A percentile compares a stretch with the other conserved stretches of the same genome.
Conservation (phyloP, 176 grass and related monocot genomes). For the Carex littledalei region DNA sequence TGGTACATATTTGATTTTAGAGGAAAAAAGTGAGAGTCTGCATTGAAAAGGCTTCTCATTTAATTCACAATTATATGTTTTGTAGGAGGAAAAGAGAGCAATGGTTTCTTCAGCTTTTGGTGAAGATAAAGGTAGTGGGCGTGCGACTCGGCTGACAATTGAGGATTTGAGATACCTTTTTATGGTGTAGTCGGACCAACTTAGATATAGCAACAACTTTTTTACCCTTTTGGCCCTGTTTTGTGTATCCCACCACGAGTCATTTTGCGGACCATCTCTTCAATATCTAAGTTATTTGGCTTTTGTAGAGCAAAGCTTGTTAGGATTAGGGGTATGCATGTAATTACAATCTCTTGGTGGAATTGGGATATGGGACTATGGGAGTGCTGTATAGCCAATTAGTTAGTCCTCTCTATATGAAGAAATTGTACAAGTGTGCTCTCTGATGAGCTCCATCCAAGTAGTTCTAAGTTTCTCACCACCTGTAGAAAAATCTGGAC, state of each 20-base stretch:
- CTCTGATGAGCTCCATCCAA: background rate
- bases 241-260: background rate
- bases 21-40: background rate
- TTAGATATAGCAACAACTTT: conserved; percentile 7
- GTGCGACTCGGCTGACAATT: conserved; percentile 56
- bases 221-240: conserved; percentile 6
- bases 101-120: conserved; percentile 97
- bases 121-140: conserved; percentile 57
- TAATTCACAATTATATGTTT: conserved; percentile 9
- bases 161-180: conserved; percentile 91
- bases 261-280: background rate
- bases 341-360: conserved; percentile 12
- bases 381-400: background rate
- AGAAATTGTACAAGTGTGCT: background rate
- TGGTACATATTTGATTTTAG: background rate
- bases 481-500: conserved; percentile 2
- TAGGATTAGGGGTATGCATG: conserved; percentile 16
- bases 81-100: conserved; percentile 86
- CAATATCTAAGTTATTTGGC: background rate
- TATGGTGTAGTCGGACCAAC: conserved; percentile 35
- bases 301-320: background rate
- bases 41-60: background rate
- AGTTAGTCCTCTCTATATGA: background rate
- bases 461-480: background rate
- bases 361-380: background rate